Conservation (phyloP, 306 rosid genomes). For the Cicer judaicum region DNA sequence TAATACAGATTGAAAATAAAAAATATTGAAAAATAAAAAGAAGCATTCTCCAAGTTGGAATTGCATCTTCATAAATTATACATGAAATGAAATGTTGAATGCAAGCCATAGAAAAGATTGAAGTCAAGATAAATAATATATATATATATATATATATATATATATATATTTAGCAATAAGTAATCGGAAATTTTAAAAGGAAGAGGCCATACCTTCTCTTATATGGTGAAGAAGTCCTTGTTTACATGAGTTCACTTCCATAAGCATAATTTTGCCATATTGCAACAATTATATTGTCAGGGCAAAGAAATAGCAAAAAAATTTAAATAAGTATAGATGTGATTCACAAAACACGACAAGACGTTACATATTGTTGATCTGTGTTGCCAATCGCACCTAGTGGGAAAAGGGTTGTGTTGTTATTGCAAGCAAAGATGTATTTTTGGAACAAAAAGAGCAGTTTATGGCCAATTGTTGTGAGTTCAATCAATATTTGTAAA, state of each 20-base stretch:
- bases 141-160: no score
- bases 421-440: constrained; percentile 8
- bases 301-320: constrained; percentile 28
- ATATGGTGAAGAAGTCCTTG: constrained; percentile 65
- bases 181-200: constrained; percentile 24
- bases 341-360: background rate
- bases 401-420: background rate
- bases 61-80: constrained; percentile 3
- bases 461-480: constrained; percentile 8
- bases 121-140: constrained; percentile 2
- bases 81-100: background rate
- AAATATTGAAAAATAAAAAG: constrained; percentile 17
- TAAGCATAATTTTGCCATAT: constrained; percentile 44
- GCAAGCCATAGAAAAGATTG: background rate
- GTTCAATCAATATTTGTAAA: constrained; percentile 20
- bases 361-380: background rate
- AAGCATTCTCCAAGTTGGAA: constrained; percentile 32
- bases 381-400: background rate
- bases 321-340: background rate
- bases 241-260: constrained; percentile 73
- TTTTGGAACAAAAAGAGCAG: constrained; percentile 2
- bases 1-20: constrained; percentile 13
- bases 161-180: background rate
- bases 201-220: constrained; percentile 55
- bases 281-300: constrained; percentile 41